Base-by-base conservation (phyloP, 1,139 yeast species). In the Pichia inconspicua region DNA sequence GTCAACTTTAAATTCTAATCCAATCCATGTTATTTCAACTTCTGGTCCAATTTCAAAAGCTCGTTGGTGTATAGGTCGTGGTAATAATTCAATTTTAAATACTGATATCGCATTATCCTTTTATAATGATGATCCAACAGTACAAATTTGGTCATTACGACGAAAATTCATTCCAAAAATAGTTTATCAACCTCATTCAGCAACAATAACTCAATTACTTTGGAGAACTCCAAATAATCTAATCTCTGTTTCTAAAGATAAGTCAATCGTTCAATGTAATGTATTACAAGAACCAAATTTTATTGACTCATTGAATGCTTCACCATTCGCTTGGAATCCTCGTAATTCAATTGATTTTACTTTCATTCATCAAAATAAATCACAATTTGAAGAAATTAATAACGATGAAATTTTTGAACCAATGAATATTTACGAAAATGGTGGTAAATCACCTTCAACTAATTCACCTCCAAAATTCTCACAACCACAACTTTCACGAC, bases 41-140 rank as follows among this genome's bases (percentile, higher is more conserved):
- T 81, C 94, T n/a, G 84, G 85, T 7, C 82, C 92, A 0, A 82
- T 84, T 2, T 75, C 79, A 59, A 84, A 82, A 58, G 86, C 87
- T 1, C 70, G 87, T 50, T 79, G 95, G 95, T 69, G 75, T 52
- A 65, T 67, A 9, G 71, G 73, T 41, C 66, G 67, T 49, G 74
- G 67, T 51, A 72, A 64, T 53, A 62, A 50, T 30, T 58, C 61
- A 45, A 46, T 65, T n/a, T 66, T 66, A 58, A 69, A 68, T 55
- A 80, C 88, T 31, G 82, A 85, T 55, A 73, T 89, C 57, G 96
- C 95, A 0, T 77, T 86, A 45, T 83, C 84, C 62, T 85, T 83
- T 51, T 69, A 86, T 56, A 84, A 83, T 49, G 90, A 84, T 57
- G 96, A 87, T 59, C 77, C 87, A 11, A 75, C 81, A 19, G 74